These are phyloP conservation scores for Ustanciosporium gigantosporum DNA, from an alignment of 1,284 basidiomycete species.

Conservation along the genomic window DNA sequence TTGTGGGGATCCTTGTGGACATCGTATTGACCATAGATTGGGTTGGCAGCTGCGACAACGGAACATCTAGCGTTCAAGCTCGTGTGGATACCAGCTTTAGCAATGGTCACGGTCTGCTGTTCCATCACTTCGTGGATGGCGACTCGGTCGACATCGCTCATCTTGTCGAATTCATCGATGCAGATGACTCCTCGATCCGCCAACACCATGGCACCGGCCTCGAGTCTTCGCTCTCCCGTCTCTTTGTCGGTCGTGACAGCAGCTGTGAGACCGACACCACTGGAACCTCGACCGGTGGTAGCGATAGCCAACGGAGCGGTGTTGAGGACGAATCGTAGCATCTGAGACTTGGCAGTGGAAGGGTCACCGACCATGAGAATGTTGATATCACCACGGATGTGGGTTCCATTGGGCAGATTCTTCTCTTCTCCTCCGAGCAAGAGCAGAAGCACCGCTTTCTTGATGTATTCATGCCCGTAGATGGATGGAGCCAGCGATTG, in stretches of 20 bases:
- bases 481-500: conserved; percentile 97
- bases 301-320: conserved; percentile 97
- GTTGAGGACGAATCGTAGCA: conserved; percentile 92
- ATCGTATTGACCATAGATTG: conserved; percentile 99
- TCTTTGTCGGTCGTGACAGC: conserved; percentile 98
- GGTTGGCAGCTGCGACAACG: conserved; percentile 97
- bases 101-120: conserved; percentile 94
- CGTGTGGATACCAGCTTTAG: conserved; percentile 98
- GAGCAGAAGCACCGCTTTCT: conserved; percentile 86
- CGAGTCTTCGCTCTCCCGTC: conserved; percentile 87
- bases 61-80: conserved; percentile 96
- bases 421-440: conserved; percentile 96
- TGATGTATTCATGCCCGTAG: conserved; percentile 94
- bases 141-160: conserved; percentile 98
- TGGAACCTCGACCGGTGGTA: conserved; percentile 94
- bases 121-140: conserved; percentile 99
- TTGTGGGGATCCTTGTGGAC: conserved; percentile 99
- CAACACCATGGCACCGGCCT: conserved; percentile 98
- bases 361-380: conserved; percentile 99
- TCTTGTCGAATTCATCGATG: conserved; percentile 99
- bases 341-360: conserved; percentile 94
- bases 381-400: conserved; percentile 99
- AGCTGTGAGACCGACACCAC: conserved; percentile 98
- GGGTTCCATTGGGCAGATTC: conserved; percentile 94
- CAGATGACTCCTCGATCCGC: conserved; percentile 99